These are phyloP conservation scores for Podila epicladia DNA, from an alignment of 192 early-diverging fungal genomes.

Conservation along the genomic window DNA sequence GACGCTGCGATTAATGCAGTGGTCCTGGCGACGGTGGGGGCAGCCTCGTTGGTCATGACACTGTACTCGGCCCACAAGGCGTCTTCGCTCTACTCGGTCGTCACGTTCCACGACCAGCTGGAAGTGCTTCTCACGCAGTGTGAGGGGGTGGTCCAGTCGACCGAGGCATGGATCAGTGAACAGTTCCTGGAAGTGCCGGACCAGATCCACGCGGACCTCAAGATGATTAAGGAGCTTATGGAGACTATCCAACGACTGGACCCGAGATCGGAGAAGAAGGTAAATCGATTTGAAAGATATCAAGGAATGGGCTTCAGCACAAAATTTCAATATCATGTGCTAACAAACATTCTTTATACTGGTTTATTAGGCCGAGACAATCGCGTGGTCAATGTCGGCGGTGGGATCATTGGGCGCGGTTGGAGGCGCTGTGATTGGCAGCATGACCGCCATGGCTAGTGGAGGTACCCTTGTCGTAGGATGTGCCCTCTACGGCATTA, in stretches of 20 bases:
- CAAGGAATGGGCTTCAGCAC: too few relatives aligned
- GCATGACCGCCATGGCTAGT: slow-evolving; percentile 52
- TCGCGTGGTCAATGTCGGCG: slow-evolving; percentile 57
- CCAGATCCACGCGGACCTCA: slow-evolving; percentile 45
- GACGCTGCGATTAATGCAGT: slow-evolving; percentile 1
- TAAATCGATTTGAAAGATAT: neutral
- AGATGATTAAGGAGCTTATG: slow-evolving; percentile 50
- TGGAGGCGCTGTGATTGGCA: slow-evolving; percentile 54
- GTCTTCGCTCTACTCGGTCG: slow-evolving; percentile 49
- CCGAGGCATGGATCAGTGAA: slow-evolving; percentile 60
- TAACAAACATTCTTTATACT: neutral
- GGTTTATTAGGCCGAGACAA: slow-evolving; percentile 24
- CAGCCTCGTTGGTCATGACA: slow-evolving; percentile 52
- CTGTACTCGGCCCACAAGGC: slow-evolving; percentile 59
- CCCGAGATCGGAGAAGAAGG: slow-evolving; percentile 55
- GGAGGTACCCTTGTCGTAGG: slow-evolving; percentile 52
- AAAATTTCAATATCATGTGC: neutral
- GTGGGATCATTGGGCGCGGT: slow-evolving; percentile 55
- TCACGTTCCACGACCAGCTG: slow-evolving; percentile 59
- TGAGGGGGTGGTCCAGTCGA: slow-evolving; percentile 50
- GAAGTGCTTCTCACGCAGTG: slow-evolving; percentile 56
- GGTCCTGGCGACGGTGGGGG: slow-evolving; percentile 43
- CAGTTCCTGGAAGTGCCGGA: slow-evolving; percentile 52
- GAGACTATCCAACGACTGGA: slow-evolving; percentile 53
- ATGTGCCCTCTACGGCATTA: slow-evolving; percentile 46